phyloP scores from a whole-genome alignment of 2,329 filamentous ascomycete species.

The Cyanodermella asteris region DNA sequence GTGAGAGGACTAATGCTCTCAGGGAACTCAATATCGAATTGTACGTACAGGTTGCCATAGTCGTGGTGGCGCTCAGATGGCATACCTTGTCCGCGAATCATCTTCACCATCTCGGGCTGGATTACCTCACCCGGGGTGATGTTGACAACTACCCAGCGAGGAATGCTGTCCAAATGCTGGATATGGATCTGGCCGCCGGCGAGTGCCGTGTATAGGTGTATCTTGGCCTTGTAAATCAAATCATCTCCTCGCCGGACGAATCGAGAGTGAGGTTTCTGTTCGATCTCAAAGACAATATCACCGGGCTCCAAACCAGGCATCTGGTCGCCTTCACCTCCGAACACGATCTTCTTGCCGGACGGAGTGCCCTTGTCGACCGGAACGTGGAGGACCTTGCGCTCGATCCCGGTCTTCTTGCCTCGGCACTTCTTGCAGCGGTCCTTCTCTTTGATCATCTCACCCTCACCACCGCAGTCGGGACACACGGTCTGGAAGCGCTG shows the following conservation, averaged over 20 bases:
- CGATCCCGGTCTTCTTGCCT: slow-evolving; percentile 94
- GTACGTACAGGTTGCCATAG: slow-evolving; percentile 86
- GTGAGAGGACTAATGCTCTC: too few species aligned
- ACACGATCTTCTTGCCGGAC: slow-evolving; percentile 89
- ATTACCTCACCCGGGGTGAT: slow-evolving; percentile 91
- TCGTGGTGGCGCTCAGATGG: slow-evolving; percentile 89
- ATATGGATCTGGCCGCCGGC: slow-evolving; percentile 79
- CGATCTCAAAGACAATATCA: slow-evolving; percentile 95
- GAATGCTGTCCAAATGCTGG: slow-evolving; percentile 92
- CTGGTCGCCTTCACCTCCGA: slow-evolving; percentile 91
- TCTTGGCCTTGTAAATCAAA: slow-evolving; percentile 82
- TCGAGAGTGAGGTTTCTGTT: slow-evolving; percentile 91
- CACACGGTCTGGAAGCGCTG: slow-evolving; percentile 99
- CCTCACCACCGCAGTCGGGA: slow-evolving; percentile 93
- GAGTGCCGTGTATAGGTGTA: slow-evolving; percentile 84
- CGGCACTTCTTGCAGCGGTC: slow-evolving; percentile 92
- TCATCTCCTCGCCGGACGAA: slow-evolving; percentile 96
- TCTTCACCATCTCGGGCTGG: slow-evolving; percentile 78
- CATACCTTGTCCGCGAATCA: slow-evolving; percentile 94
- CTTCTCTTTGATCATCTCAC: slow-evolving; percentile 89
- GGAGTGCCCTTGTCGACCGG: slow-evolving; percentile 90
- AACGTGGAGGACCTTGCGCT: slow-evolving; percentile 94
- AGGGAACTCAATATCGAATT: slow-evolving; percentile 95
- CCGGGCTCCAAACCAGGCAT: slow-evolving; percentile 80
- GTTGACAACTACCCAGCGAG: slow-evolving; percentile 85